Percentiles rank a stretch among this genome's conserved stretches.
phyloP scores from a whole-genome alignment of 768 basidiomycete species.

The Kwoniella bestiolae region DNA sequence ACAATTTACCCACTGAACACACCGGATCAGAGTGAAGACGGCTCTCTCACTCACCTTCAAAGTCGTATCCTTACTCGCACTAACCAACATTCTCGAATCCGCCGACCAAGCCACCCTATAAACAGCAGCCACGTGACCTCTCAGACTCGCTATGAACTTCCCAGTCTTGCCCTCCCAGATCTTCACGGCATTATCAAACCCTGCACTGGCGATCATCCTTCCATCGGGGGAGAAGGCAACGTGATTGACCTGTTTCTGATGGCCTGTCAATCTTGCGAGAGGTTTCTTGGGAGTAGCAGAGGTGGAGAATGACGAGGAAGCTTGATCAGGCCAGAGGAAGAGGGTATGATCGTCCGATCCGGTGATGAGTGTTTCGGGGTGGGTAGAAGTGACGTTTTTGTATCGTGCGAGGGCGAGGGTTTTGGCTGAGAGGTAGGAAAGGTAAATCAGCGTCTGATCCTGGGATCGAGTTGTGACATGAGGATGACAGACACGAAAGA shows the following conservation, averaged over 20 bases:
- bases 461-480: too few relatives aligned
- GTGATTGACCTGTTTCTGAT: constrained; percentile 91
- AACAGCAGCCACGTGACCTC: constrained; percentile 92
- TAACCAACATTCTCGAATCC: constrained; percentile 86
- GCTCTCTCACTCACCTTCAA: constrained; percentile 71
- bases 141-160: constrained; percentile 81
- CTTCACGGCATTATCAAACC: constrained; percentile 87
- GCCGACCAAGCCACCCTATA: constrained; percentile 95
- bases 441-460: neutral
- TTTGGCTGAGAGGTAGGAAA: constrained; percentile 65
- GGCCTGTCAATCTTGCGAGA: constrained; percentile 80
- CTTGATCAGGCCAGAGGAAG: constrained; percentile 87
- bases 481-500: too few relatives aligned
- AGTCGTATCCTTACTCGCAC: constrained; percentile 94
- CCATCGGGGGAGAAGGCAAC: constrained; percentile 96
- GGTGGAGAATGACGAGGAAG: constrained; percentile 57
- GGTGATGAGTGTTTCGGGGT: constrained; percentile 86
- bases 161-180: constrained; percentile 78
- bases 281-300: constrained; percentile 67
- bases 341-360: constrained; percentile 98
- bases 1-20: too few relatives aligned
- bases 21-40: too few relatives aligned
- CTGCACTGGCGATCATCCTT: constrained; percentile 84
- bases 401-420: constrained; percentile 77
- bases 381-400: constrained; percentile 63